Base-by-base conservation (phyloP, 108 stramenopile genomes). In the Chaetoceros muelleri region DNA sequence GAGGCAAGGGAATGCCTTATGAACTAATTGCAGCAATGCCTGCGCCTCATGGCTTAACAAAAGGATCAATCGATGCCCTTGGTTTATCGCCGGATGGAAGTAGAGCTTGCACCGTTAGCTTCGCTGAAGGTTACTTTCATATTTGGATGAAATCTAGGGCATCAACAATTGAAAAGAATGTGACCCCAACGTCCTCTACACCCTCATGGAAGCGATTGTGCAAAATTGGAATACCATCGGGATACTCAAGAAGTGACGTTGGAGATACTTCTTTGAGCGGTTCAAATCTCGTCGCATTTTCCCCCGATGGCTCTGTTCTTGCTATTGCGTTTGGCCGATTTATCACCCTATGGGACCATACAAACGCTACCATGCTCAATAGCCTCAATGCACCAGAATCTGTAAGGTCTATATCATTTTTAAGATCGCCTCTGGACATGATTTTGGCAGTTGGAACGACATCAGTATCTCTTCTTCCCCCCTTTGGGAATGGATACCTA, bases 261-360 rank as follows among this genome's bases (percentile, higher is more conserved):
- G 45, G 53, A 22, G n/a, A 24, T 17, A 28, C 60, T 47, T 73
- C 64, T 3, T 61, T 55, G 10, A 30, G 53, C 0, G 56, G 58
- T 23, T 48, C 64, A 45, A 48, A 58, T 22, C 49, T 68, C 2
- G 70, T 87, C 7, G 49, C 74, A 2, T 87, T 91, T 59, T 91
- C 90, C 19, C 67, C 70, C 0, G 90, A 91, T 60, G 77, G 74
- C 1, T 74, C 84, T 24, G 71, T 80, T 23, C 59, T 91, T 10
- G 75, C 81, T 18, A 81, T 91, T 40, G 65, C 73, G 2, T 87
- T 76, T 57, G 90, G 84, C 8, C 34, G 66, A 10, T 51, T 58
- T 47, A 65, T 87, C 1, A 81, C 85, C 28, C 48, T 91, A 2
- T 91, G 90, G 90, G 90, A 91, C 58, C 72, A 75, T 34, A 51